These are phyloP conservation scores for Verticillium isaacii DNA, from an alignment of 2,329 filamentous ascomycete genomes.

Conservation along the genomic window DNA sequence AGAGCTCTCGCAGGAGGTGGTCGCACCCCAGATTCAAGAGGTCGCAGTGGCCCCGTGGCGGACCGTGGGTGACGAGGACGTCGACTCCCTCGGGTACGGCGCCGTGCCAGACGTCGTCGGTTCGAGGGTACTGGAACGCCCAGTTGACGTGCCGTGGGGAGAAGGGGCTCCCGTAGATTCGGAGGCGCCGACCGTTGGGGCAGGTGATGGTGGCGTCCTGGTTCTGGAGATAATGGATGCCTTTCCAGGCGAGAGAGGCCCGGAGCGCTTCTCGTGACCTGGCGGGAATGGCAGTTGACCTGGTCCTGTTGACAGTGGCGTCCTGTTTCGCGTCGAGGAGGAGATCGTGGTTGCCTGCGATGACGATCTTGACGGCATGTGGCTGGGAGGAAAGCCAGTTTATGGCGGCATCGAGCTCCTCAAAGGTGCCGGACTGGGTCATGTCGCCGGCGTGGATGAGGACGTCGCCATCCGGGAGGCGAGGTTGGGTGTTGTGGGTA, in stretches of 20 bases:
- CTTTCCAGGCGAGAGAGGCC: conserved; percentile 25
- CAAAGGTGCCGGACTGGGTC: conserved; percentile 35
- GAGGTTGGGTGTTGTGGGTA: conserved; percentile 33
- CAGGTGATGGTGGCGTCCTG: conserved; percentile 11
- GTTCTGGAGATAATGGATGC: conserved; percentile 20
- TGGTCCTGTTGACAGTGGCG: conserved; percentile 4
- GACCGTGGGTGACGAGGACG: conserved; percentile 33
- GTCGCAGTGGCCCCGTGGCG: conserved; percentile 30
- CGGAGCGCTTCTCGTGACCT: conserved; percentile 42
- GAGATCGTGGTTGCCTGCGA: conserved; percentile 43
- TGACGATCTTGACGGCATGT: conserved; percentile 36
- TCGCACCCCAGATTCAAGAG: conserved; percentile 23
- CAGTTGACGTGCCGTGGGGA: conserved; percentile 28
- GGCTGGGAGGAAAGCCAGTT: conserved; percentile 35
- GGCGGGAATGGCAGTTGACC: conserved; percentile 22
- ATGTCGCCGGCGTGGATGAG: conserved; percentile 45
- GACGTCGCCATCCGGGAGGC: conserved; percentile 35
- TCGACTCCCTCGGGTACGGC: conserved; percentile 21
- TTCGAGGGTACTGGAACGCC: conserved; percentile 36
- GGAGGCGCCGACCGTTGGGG: conserved; percentile 27
- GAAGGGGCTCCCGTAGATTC: conserved; percentile 29
- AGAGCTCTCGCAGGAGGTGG: conserved; percentile 23
- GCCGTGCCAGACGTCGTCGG: conserved; percentile 20
- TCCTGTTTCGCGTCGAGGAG: conserved; percentile 18
- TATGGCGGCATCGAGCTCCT: conserved; percentile 32